These are phyloP conservation scores for Diutina sp. DNA, from an alignment of 1,139 yeast species.

Conservation along the genomic window DNA sequence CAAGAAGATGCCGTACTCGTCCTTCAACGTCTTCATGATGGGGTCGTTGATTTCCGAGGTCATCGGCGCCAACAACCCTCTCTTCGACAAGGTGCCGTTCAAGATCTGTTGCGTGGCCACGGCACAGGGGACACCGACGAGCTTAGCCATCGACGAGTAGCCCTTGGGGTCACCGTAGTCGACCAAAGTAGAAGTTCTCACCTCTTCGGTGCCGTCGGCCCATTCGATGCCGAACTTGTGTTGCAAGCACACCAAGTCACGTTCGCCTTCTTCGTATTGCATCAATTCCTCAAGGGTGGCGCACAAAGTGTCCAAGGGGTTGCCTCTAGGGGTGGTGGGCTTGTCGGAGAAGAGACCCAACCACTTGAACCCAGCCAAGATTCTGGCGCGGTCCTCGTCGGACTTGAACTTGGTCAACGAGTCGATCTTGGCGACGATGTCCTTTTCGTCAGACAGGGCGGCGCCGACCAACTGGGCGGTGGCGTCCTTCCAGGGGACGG, in stretches of 20 bases:
- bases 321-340: conserved; percentile 75
- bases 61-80: conserved; percentile 88
- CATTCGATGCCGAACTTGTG: conserved; percentile 97
- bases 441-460: conserved; percentile 54
- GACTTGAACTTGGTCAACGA: conserved; percentile 71
- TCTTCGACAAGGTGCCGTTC: conserved; percentile 56
- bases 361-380: conserved; percentile 86
- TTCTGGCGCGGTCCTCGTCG: conserved; percentile 74
- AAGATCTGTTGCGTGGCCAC: conserved; percentile 85
- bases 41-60: conserved; percentile 83
- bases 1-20: conserved; percentile 75
- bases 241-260: conserved; percentile 90
- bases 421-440: conserved; percentile 63
- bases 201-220: conserved; percentile 84
- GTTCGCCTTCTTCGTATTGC: conserved; percentile 94
- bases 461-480: conserved; percentile 67
- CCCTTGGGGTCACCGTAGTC: conserved; percentile 92
- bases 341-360: conserved; percentile 78
- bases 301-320: conserved; percentile 91
- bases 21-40: conserved; percentile 82
- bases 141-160: conserved; percentile 96
- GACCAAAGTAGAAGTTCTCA: conserved; percentile 89
- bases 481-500: conserved; percentile 75
- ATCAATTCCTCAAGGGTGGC: conserved; percentile 90
- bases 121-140: conserved; percentile 98